phyloP scores from a whole-genome alignment of 371 early-diverging fungal genomes.

The Conidiobolus incongruus region DNA sequence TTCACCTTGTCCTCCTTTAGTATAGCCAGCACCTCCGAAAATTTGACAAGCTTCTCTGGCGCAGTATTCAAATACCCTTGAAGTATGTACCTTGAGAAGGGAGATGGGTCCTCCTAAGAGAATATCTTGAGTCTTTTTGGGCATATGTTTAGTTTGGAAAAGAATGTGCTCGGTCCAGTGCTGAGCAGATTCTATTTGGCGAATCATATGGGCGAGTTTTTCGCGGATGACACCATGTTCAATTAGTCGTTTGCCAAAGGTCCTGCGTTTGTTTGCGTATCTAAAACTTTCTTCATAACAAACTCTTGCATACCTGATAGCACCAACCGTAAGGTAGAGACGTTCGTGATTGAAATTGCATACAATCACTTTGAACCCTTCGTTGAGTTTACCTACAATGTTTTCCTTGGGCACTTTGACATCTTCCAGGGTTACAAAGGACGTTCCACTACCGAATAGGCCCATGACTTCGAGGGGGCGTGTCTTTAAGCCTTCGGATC shows the following conservation, averaged over 20 bases:
- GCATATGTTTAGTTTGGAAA: conserved; percentile 41
- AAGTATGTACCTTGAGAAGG: conserved; percentile 61
- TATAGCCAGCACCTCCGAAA: conserved; percentile 71
- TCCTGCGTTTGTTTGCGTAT: conserved; percentile 68
- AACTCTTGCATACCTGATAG: conserved; percentile 65
- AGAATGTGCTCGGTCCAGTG: conserved; percentile 54
- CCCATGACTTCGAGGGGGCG: too few relatives aligned
- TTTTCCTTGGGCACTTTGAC: conserved; percentile 66
- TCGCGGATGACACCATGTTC: conserved; percentile 41
- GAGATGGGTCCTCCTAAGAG: conserved; percentile 74
- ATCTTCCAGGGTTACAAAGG: conserved; percentile 57
- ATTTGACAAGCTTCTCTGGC: conserved; percentile 81
- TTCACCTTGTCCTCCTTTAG: conserved; percentile 62
- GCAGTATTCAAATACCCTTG: conserved; percentile 67
- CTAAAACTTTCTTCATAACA: conserved; percentile 68
- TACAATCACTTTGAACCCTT: conserved; percentile 64
- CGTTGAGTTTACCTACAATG: conserved; percentile 63
- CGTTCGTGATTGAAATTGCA: conserved; percentile 59
- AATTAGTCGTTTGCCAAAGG: conserved; percentile 57
- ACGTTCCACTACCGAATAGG: conserved; percentile 61
- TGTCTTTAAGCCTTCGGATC: conserved; percentile 58
- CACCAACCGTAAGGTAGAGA: conserved; percentile 55
- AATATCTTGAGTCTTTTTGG: conserved; percentile 31
- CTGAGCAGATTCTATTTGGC: conserved; percentile 69
- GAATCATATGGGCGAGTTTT: too few relatives aligned